Percentiles rank a stretch among this genome's conserved stretches.
Evolutionary conservation across 2,329 filamentous ascomycete species (phyloP).

Genomic region (Tolypocladium guangdongense): DNA sequence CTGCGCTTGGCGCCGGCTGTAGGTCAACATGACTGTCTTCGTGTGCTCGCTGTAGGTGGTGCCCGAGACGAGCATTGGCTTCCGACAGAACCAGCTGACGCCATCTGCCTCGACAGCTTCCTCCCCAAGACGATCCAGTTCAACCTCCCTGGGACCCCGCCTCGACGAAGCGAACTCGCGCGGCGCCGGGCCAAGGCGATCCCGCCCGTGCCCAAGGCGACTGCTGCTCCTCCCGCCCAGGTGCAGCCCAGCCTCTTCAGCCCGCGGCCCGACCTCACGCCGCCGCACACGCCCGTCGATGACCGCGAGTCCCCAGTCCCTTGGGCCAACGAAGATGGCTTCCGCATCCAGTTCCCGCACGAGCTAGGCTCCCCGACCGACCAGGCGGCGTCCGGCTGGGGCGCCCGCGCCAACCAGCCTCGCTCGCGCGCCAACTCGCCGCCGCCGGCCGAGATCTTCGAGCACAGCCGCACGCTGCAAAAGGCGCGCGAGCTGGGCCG

Average conservation of each 20-base stretch:
- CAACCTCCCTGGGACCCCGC: constrained; percentile 48
- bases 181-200: constrained; percentile 17
- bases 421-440: constrained; percentile 62
- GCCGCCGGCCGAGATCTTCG: constrained; percentile 65
- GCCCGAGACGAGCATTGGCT: background rate
- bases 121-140: constrained; percentile 90
- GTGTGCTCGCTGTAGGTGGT: constrained; percentile 29
- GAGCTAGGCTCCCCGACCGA: constrained; percentile 57
- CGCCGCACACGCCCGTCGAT: constrained; percentile 42
- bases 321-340: constrained; percentile 47
- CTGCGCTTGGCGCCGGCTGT: background rate
- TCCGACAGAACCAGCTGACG: background rate
- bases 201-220: constrained; percentile 9
- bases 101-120: constrained; percentile 46
- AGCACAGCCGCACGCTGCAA: constrained; percentile 47
- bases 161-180: constrained; percentile 20
- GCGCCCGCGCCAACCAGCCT: constrained; percentile 64
- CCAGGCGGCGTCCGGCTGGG: constrained; percentile 68
- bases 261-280: constrained; percentile 37
- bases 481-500: constrained; percentile 48
- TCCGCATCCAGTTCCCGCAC: constrained; percentile 44
- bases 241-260: constrained; percentile 43
- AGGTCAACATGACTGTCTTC: constrained; percentile 28
- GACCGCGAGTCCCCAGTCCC: constrained; percentile 33
- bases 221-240: constrained; percentile 15